Conservation (phyloP, 2,329 filamentous ascomycete genomes). For the Mariannaea sp. region DNA sequence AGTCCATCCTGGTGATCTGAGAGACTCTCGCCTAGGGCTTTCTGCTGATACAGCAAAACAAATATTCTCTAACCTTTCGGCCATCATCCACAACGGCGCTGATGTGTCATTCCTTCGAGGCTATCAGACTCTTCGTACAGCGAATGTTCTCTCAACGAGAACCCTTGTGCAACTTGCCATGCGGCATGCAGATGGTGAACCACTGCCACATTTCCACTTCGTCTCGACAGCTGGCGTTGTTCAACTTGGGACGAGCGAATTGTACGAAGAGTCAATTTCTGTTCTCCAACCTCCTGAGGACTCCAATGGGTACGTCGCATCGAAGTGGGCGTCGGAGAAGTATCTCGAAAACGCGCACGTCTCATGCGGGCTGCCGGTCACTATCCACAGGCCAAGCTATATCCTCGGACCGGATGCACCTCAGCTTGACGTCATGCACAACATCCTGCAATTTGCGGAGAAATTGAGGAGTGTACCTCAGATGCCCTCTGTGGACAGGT, state of each 20-base stretch:
- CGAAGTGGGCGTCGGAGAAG: conserved; percentile 44
- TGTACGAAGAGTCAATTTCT: background rate
- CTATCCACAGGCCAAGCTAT: background rate
- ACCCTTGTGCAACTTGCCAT: conserved; percentile 36
- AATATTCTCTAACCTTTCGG: conserved; percentile 41
- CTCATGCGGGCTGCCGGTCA: background rate
- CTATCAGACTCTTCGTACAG: conserved; percentile 35
- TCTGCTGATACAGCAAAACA: conserved; percentile 25
- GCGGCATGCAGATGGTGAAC: conserved; percentile 31
- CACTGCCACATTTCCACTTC: conserved; percentile 48
- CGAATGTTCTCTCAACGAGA: conserved; percentile 41
- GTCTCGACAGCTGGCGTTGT: conserved; percentile 41
- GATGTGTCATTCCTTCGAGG: conserved; percentile 41
- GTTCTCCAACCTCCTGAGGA: background rate
- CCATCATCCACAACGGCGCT: conserved; percentile 58
- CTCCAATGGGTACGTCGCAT: conserved; percentile 39
- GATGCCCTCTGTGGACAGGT: background rate
- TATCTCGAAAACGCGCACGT: conserved; percentile 23
- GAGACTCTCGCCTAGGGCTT: background rate
- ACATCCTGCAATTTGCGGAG: background rate
- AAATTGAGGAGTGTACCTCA: background rate
- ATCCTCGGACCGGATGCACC: conserved; percentile 1
- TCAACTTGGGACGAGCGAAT: background rate
- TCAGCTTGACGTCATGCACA: background rate
- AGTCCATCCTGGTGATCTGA: background rate